Evolutionary conservation across 2,329 filamentous ascomycete genomes (phyloP).

Genomic region (Colletotrichum horii): DNA sequence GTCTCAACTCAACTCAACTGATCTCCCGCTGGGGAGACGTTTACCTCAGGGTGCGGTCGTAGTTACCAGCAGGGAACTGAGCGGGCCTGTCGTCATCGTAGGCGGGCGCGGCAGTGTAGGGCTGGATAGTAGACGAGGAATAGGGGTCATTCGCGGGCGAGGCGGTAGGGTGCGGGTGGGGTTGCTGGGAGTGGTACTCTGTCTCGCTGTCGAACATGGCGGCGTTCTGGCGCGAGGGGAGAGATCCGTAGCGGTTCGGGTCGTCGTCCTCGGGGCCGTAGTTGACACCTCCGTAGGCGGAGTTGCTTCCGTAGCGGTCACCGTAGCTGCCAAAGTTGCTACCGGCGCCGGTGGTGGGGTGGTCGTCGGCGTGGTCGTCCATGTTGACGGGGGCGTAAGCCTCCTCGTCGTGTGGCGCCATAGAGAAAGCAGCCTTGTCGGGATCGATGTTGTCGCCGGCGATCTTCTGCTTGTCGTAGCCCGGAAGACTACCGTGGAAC

Average conservation of each 20-base stretch:
- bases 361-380: conserved; percentile 53
- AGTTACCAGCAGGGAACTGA: conserved; percentile 63
- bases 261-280: conserved; percentile 39
- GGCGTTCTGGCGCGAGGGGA: conserved; percentile 38
- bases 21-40: neutral
- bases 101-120: conserved; percentile 42
- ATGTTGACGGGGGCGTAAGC: conserved; percentile 67
- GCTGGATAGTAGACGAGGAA: conserved; percentile 27
- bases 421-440: conserved; percentile 73
- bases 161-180: neutral
- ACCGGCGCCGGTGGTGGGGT: conserved; percentile 34
- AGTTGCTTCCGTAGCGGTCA: conserved; percentile 31
- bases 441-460: conserved; percentile 64
- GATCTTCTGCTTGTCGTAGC: conserved; percentile 58
- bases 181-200: conserved; percentile 46
- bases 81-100: conserved; percentile 49
- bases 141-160: neutral
- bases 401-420: conserved; percentile 70
- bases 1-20: neutral
- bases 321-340: conserved; percentile 35
- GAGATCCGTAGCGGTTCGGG: conserved; percentile 42
- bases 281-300: conserved; percentile 18
- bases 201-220: conserved; percentile 57
- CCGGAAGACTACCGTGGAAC: conserved; percentile 65
- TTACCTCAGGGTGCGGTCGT: conserved; percentile 46